Conservation (phyloP, 202 grass and related monocot species). For the Setaria viridis region DNA sequence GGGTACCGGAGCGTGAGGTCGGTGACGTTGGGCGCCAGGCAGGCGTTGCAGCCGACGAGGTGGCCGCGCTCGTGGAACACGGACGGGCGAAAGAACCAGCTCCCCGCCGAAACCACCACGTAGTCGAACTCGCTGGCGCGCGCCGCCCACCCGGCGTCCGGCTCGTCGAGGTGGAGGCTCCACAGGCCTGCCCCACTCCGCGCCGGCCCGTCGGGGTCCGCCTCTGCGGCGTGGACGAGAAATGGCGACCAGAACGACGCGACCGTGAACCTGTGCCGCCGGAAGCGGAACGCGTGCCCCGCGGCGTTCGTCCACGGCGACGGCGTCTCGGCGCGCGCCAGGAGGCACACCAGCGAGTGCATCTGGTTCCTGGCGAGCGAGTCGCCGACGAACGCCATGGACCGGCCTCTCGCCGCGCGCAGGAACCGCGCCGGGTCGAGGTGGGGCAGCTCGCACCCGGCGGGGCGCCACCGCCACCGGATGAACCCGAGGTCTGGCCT, state of each 20-base stretch:
- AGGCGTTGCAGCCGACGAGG: constrained; percentile 67
- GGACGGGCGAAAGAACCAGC: constrained; percentile 61
- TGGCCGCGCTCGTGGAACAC: constrained; percentile 59
- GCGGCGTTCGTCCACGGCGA: background rate
- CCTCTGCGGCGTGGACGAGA: constrained; percentile 44
- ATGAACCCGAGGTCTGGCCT: constrained; percentile 47
- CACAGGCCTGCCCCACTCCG: constrained; percentile 23
- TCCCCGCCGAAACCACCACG: constrained; percentile 49
- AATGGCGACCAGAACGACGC: constrained; percentile 59
- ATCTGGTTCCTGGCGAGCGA: constrained; percentile 64
- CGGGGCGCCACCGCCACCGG: constrained; percentile 57
- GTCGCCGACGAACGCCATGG: constrained; percentile 61
- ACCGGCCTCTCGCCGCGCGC: constrained; percentile 10
- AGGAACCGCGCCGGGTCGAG: constrained; percentile 51
- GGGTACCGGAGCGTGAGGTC: constrained; percentile 51
- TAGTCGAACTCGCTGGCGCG: constrained; percentile 48
- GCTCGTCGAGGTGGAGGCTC: constrained; percentile 57
- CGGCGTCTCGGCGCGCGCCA: constrained; percentile 40
- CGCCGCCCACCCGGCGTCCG: constrained; percentile 47
- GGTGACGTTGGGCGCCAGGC: constrained; percentile 43
- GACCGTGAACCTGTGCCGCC: constrained; percentile 42
- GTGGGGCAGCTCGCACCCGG: constrained; percentile 43
- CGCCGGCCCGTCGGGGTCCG: background rate
- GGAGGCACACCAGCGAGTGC: constrained; percentile 66
- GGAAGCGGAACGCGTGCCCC: constrained; percentile 20